Evolutionary conservation across 768 basidiomycete species (phyloP).

Genomic region (Mycena floridula): DNA sequence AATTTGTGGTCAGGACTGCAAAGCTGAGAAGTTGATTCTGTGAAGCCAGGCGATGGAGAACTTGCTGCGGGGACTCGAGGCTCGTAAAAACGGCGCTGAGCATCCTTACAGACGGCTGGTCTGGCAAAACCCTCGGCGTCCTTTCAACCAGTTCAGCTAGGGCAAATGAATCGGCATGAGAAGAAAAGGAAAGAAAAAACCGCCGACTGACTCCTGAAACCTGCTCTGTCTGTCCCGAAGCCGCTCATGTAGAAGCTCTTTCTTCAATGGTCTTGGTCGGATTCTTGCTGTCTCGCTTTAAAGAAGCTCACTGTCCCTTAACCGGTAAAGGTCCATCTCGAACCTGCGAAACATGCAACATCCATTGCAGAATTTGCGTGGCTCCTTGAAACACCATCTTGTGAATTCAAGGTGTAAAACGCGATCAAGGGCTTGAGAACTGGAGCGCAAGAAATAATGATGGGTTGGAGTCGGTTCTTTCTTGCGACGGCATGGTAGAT

Average conservation of each 20-base stretch:
- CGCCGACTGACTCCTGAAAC: slow-evolving; percentile 76
- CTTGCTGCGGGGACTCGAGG: too few relatives aligned
- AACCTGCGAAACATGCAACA: slow-evolving; percentile 85
- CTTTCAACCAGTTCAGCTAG: slow-evolving; percentile 90
- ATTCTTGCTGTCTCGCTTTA: slow-evolving; percentile 81
- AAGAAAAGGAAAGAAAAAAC: slow-evolving; percentile 22
- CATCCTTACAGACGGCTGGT: slow-evolving; percentile 79
- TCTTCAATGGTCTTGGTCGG: slow-evolving; percentile 66
- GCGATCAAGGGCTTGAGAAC: slow-evolving; percentile 97
- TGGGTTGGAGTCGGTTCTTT: slow-evolving; percentile 98
- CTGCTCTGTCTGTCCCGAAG: slow-evolving; percentile 71
- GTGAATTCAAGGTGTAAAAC: slow-evolving; percentile 98
- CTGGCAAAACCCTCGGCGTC: slow-evolving; percentile 95
- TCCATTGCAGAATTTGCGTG: slow-evolving; percentile 88
- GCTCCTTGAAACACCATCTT: slow-evolving; percentile 97
- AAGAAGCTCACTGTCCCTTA: slow-evolving; percentile 66
- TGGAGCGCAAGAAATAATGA: slow-evolving; percentile 94
- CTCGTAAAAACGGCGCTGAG: slow-evolving; percentile 93
- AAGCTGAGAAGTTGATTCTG: too few relatives aligned
- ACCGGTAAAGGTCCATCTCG: slow-evolving; percentile 80
- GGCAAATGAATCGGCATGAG: slow-evolving; percentile 8
- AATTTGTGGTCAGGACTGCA: too few relatives aligned
- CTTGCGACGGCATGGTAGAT: slow-evolving; percentile 93
- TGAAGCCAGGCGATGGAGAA: too few relatives aligned
- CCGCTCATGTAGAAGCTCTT: slow-evolving; percentile 59